These are phyloP conservation scores for Dictyostelium citrinum DNA, from an alignment of 78 protist genomes.

Conservation along the genomic window DNA sequence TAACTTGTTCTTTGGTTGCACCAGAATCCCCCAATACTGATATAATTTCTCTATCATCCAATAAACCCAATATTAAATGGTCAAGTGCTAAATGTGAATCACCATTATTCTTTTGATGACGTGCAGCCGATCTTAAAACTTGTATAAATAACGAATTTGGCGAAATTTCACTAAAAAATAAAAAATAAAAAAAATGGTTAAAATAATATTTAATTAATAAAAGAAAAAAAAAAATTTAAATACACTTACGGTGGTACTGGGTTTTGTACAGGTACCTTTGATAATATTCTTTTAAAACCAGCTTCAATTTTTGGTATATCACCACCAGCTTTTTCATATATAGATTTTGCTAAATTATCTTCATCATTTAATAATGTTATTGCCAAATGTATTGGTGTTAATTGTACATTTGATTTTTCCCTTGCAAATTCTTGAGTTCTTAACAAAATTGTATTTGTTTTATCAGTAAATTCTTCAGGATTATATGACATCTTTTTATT, in stretches of 20 bases:
- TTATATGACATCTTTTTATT: constrained; percentile 21
- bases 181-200: not conserved
- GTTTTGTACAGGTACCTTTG: constrained; percentile 37
- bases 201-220: not conserved
- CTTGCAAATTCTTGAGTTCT: constrained; percentile 67
- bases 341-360: constrained; percentile 49
- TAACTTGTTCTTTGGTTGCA: constrained; percentile 58
- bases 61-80: constrained; percentile 56
- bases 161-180: constrained; percentile 36
- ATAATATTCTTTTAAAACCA: constrained; percentile 41
- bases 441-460: constrained; percentile 57
- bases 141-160: constrained; percentile 40
- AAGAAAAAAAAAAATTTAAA: not conserved
- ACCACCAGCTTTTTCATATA: constrained; percentile 66
- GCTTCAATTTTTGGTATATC: constrained; percentile 48
- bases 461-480: constrained; percentile 82
- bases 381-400: constrained; percentile 79
- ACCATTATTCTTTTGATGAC: constrained; percentile 78
- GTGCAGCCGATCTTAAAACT: constrained; percentile 48
- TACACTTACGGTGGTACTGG: constrained; percentile 73
- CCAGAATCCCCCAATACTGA: constrained; percentile 65
- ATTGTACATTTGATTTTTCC: constrained; percentile 31
- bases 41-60: constrained; percentile 46
- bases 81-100: constrained; percentile 80
- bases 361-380: constrained; percentile 56